phyloP scores from a whole-genome alignment of 768 basidiomycete genomes.

The Tulasnella sp. region DNA sequence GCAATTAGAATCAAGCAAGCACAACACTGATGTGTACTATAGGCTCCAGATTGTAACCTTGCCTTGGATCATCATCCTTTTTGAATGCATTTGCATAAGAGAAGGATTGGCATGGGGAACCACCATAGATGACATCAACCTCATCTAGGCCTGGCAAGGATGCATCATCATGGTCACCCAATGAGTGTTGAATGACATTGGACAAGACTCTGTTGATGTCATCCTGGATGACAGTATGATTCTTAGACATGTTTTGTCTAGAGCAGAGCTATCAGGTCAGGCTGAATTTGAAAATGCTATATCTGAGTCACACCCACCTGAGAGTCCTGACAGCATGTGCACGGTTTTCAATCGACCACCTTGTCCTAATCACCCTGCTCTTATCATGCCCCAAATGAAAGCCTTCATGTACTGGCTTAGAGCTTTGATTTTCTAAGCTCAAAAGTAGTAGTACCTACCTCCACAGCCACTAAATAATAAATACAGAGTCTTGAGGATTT shows the following conservation, averaged over 20 bases:
- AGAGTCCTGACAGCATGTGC: conserved; percentile 70
- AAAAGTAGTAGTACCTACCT: conserved; percentile 12
- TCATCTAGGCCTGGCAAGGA: conserved; percentile 46
- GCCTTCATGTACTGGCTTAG: not conserved
- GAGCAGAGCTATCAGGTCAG: not conserved
- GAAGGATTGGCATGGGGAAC: conserved; percentile 80
- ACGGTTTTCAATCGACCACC: conserved; percentile 55
- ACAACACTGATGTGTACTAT: conserved; percentile 55
- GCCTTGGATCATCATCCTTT: conserved; percentile 53
- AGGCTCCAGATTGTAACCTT: conserved; percentile 51
- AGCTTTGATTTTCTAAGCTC: no score
- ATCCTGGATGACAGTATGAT: conserved; percentile 58
- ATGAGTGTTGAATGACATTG: conserved; percentile 38
- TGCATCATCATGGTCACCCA: conserved; percentile 6
- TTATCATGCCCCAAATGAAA: conserved; percentile 19
- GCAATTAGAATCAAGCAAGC: conserved; percentile 55
- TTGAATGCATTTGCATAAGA: conserved; percentile 69
- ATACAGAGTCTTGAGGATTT: conserved; percentile 22
- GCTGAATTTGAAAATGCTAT: not conserved
- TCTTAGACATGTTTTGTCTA: conserved; percentile 53
- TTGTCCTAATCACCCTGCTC: not conserved
- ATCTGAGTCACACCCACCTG: conserved; percentile 43
- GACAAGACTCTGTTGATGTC: conserved; percentile 63
- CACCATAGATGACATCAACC: conserved; percentile 61
- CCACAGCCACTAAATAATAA: conserved; percentile 30